Base-by-base conservation (phyloP, 805 yeast species). In the Lachancea meyersii region DNA sequence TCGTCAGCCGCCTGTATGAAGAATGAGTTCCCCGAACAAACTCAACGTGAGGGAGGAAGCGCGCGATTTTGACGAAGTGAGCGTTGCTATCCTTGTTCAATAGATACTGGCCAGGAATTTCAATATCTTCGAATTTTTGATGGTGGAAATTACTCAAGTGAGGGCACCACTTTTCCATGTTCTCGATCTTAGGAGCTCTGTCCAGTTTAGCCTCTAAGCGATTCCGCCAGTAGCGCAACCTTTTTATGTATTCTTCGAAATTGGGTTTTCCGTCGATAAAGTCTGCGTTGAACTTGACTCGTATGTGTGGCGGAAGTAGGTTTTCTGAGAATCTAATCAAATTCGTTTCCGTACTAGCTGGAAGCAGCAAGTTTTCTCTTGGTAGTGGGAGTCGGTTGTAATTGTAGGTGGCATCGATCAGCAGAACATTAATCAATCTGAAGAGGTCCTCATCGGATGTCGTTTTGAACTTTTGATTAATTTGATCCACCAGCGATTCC, bases 81-180 rank as follows among this genome's bases (percentile, higher is more conserved):
- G 77, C 64, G 59, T 86, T 91, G 62, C 75, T 87, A 55, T 91
- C 97, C 60, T 82, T 84, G 61, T 86, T 85, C 67, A 87, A 70
- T 58, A 89, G 68, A 57, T 93, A 93, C 60, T 93, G 99, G 1
- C 99, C 98, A 0, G 98, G 98, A 45, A 93, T 80, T 61, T 93
- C 98, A 45, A 93, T 86, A 38, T 93, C 98, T 61, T 93, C 99
- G 59, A 93, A 93, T 65, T 88, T 91, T 62, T 93, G 97, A 61
- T 93, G 96, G 65, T 93, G 98, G 77, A 94, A 93, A 60, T 89
- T 96, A 60, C 95, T 83, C 62, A 93, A 71, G 54, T 91, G 97
- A 13, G 97, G 96, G 55, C 97, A 88, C 48, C 93, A 72, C 44
- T 88, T 79, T 64, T 93, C 98, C 48, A 93, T 65, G 52, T 88